Percentiles rank a stretch among this genome's conserved stretches.
These are phyloP conservation scores for Ulvella scutata DNA, from an alignment of 139 green algal genomes.

Conservation along the genomic window DNA sequence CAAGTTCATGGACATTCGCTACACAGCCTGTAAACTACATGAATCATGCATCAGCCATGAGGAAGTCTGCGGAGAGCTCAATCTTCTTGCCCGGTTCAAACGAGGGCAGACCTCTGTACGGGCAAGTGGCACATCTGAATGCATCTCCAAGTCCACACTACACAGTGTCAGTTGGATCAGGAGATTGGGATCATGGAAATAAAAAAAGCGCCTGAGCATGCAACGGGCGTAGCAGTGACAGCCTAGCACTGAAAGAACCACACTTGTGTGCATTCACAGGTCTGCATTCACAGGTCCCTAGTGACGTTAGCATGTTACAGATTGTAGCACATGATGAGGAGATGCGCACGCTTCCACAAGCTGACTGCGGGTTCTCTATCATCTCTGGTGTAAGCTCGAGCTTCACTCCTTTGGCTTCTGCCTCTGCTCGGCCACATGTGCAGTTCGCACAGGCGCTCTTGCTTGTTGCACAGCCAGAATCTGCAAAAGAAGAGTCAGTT, in stretches of 20 bases:
- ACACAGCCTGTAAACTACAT: no score
- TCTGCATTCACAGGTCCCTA: neutral
- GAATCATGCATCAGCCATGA: constrained; percentile 54
- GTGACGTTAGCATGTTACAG: neutral
- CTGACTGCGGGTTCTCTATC: constrained; percentile 78
- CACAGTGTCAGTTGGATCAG: neutral
- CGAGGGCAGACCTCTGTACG: constrained; percentile 81
- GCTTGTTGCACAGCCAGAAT: constrained; percentile 36
- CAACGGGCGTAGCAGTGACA: no score
- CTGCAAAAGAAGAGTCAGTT: neutral
- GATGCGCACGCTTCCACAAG: constrained; percentile 65
- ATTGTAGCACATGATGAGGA: no score
- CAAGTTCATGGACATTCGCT: no score
- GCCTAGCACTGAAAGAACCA: neutral
- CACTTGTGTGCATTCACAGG: neutral
- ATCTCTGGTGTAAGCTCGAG: constrained; percentile 69
- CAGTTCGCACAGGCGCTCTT: constrained; percentile 95
- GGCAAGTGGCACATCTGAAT: constrained; percentile 85
- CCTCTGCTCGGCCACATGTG: constrained; percentile 81
- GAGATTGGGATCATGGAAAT: neutral
- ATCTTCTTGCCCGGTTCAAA: constrained; percentile 88
- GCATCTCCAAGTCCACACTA: constrained; percentile 89
- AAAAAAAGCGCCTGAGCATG: no score
- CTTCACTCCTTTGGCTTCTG: constrained; percentile 31
- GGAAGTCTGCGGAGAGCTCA: constrained; percentile 42